Base-by-base conservation (phyloP, 768 basidiomycete genomes). In the Suillus subluteus region DNA sequence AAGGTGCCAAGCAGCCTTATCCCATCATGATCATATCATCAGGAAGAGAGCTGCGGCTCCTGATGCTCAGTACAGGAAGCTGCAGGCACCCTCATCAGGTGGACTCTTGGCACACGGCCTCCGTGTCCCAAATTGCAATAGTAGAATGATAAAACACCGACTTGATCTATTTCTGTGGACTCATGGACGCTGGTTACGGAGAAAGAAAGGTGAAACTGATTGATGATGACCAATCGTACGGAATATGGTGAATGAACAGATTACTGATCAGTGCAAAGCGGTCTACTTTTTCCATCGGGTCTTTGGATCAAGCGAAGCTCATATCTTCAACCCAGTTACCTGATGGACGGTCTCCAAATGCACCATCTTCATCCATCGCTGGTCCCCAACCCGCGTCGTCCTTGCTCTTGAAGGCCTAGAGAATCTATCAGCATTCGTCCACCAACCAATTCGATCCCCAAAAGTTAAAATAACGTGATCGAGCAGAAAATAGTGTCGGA, bases 371-470 rank as follows among this genome's bases (percentile, higher is more conserved):
- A 48, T 78, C 76, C 68, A 76, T 62, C 2, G 64, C 30, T 6
- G 70, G 63, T 15, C 70, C 73, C 74, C 76, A 74, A 0, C 72
- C 32, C 1, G 67, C 18, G 23, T 76, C 76, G 26, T 77, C 76
- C 62, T 74, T 77, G 58, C 73, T 70, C 41, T 73, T 78, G 26
- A 77, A 44, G 13, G 77, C 77, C 76, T 77, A 43, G n/a, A 6
- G 46, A 26, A 46, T 69, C 44, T 65, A 62, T 26, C 43, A 52
- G 62, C 44, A 48, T 37, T 43, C 8, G 16, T 5, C 4, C 6
- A 26, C 9, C 30, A 48, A 21, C 50, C 13, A 40, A 40, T 16
- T 40, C 16, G 32, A 23, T 9, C 38, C 35, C 21, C 30, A 50
- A 30, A 48, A 50, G 43, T 55, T 11, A 38, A 52, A 35, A 32